Percentiles rank a stretch among this genome's conserved stretches.
Conservation (phyloP, 306 rosid species). For the Cicer yamashitae region DNA sequence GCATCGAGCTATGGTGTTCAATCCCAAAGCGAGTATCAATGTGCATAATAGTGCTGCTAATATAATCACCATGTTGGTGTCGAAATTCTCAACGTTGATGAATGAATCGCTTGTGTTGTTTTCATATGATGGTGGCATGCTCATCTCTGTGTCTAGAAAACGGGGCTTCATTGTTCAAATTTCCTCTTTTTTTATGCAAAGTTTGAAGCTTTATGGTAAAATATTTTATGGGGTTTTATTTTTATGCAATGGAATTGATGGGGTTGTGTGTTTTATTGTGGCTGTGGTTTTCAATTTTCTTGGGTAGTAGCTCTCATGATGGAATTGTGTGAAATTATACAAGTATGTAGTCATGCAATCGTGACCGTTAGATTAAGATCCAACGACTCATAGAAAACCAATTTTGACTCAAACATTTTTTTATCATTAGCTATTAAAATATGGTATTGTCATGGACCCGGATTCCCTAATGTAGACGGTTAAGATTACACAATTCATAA, state of each 20-base stretch:
- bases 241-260: background rate
- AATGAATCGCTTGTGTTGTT: conserved; percentile 48
- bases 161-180: conserved; percentile 42
- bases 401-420: too few species aligned
- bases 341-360: background rate
- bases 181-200: conserved; percentile 9
- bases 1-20: conserved; percentile 77
- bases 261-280: background rate
- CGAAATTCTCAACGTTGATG: conserved; percentile 60
- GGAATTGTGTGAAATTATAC: background rate
- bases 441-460: too few species aligned
- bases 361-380: background rate
- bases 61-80: conserved; percentile 82
- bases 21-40: conserved; percentile 67
- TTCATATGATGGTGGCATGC: conserved; percentile 48
- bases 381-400: too few species aligned
- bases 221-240: conserved; percentile 22
- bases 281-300: conserved; percentile 3
- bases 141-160: conserved; percentile 47
- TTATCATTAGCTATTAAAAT: too few species aligned
- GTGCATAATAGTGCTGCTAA: conserved; percentile 80
- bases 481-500: too few species aligned
- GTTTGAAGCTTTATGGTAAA: conserved; percentile 30
- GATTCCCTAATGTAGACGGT: too few species aligned
- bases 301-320: background rate